phyloP scores from a whole-genome alignment of 2,329 filamentous ascomycete genomes.

The Talaromyces sp. region DNA sequence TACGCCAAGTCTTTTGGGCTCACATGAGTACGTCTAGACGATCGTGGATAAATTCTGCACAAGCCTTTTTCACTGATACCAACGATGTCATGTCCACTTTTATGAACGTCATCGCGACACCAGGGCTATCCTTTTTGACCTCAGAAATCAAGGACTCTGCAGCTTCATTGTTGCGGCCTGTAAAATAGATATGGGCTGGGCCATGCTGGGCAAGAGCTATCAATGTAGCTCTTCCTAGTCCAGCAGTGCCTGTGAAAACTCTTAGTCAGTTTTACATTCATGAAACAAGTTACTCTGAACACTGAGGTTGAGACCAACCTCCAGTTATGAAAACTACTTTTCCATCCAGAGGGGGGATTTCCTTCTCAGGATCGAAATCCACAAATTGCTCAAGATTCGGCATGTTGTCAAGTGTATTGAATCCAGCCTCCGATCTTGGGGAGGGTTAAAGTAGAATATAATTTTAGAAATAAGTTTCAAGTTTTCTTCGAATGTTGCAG shows the following conservation, averaged over 20 bases:
- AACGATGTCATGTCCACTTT: slow-evolving; percentile 43
- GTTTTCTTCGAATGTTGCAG: neutral
- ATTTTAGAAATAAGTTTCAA: neutral
- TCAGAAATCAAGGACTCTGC: slow-evolving; percentile 5
- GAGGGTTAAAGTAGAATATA: neutral
- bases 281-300: neutral
- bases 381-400: slow-evolving; percentile 14
- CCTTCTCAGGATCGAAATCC: slow-evolving; percentile 26
- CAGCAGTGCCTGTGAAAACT: slow-evolving; percentile 35
- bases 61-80: slow-evolving; percentile 33
- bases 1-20: neutral
- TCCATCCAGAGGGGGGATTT: slow-evolving; percentile 29
- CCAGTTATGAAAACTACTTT: slow-evolving; percentile 35
- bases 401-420: neutral
- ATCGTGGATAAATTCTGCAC: slow-evolving; percentile 26
- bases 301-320: slow-evolving; percentile 17
- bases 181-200: slow-evolving; percentile 35
- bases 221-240: slow-evolving; percentile 44
- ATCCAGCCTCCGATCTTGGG: neutral
- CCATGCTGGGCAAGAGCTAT: slow-evolving; percentile 39
- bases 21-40: slow-evolving; percentile 35
- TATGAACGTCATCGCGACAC: slow-evolving; percentile 31
- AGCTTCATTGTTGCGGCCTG: slow-evolving; percentile 23
- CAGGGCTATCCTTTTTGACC: slow-evolving; percentile 20
- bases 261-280: neutral